These are phyloP conservation scores for Plasmodium blacklocki DNA, from an alignment of 169 alveolate species.

Conservation along the genomic window DNA sequence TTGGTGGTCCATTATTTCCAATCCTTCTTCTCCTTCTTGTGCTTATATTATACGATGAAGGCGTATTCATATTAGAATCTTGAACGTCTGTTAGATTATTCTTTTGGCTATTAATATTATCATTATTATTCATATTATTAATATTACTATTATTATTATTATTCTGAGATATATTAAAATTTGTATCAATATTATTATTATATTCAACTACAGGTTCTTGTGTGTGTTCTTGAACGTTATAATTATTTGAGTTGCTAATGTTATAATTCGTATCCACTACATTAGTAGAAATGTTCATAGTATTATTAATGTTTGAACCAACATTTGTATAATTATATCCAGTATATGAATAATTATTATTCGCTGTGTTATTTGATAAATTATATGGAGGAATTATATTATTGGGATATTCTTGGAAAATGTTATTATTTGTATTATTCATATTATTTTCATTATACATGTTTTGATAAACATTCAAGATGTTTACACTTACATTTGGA, in stretches of 20 bases:
- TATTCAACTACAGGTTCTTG: not conserved
- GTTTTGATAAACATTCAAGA: not conserved
- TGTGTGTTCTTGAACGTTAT: too few relatives aligned
- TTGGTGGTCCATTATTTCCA: slow-evolving; percentile 66
- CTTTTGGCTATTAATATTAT: slow-evolving; percentile 32
- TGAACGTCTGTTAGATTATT: slow-evolving; percentile 12
- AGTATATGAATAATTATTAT: slow-evolving; percentile 14
- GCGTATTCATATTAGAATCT: slow-evolving; percentile 10
- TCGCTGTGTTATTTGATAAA: slow-evolving; percentile 6
- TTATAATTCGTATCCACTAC: too few relatives aligned
- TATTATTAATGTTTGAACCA: not conserved
- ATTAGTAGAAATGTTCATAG: not conserved
- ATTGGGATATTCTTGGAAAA: not conserved
- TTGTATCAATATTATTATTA: slow-evolving; percentile 1
- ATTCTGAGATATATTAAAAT: not conserved
- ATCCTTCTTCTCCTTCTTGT: slow-evolving; percentile 20
- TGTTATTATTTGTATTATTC: not conserved
- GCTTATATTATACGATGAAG: slow-evolving; percentile 14
- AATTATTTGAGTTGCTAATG: too few relatives aligned
- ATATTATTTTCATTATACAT: slow-evolving; percentile 10
- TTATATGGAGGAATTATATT: slow-evolving; percentile 5
- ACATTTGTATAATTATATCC: slow-evolving; percentile 1
- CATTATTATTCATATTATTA: not conserved
- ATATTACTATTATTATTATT: not conserved
- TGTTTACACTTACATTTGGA: too few relatives aligned